Conservation (phyloP, 208 protist species). For the Wallacemonas sp. region DNA sequence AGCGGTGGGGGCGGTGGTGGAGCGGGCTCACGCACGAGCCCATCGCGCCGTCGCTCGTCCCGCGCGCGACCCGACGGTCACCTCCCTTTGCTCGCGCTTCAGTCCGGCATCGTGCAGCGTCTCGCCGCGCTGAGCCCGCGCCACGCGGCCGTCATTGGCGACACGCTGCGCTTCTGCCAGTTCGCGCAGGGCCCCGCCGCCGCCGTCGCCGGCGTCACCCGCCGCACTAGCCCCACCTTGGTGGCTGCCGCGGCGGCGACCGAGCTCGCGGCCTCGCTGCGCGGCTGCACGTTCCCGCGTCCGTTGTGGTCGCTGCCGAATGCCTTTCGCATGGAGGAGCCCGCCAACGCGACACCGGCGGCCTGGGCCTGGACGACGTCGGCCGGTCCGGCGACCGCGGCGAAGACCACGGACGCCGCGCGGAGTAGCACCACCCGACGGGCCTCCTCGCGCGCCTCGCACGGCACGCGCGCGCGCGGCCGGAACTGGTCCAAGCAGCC, state of each 20-base stretch:
- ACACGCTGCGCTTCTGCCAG: conserved; percentile 47
- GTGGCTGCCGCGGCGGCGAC: background rate
- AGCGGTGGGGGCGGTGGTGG: no score
- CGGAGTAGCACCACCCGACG: no score
- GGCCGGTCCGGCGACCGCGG: no score
- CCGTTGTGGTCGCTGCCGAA: conserved; percentile 42
- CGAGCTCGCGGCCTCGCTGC: conserved; percentile 25
- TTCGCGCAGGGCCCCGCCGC: conserved; percentile 25
- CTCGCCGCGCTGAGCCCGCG: conserved; percentile 27
- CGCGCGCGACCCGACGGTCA: no score
- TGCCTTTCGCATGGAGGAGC: conserved; percentile 22
- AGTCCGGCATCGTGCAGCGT: conserved; percentile 25
- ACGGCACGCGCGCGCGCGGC: background rate
- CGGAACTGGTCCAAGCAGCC: conserved; percentile 1
- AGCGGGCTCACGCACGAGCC: no score
- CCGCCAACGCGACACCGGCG: background rate
- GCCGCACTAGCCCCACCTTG: no score
- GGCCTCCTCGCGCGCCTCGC: background rate
- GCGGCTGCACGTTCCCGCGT: conserved; percentile 32
- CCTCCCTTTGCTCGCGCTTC: background rate
- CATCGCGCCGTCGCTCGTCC: no score
- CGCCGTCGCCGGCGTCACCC: no score
- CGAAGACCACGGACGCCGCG: no score
- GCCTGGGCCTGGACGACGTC: no score
- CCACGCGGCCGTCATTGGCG: conserved; percentile 30